A percentile compares a stretch with the other conserved stretches of the same genome.
phyloP scores from a whole-genome alignment of 768 basidiomycete species.

The Boletellus emodensis region DNA sequence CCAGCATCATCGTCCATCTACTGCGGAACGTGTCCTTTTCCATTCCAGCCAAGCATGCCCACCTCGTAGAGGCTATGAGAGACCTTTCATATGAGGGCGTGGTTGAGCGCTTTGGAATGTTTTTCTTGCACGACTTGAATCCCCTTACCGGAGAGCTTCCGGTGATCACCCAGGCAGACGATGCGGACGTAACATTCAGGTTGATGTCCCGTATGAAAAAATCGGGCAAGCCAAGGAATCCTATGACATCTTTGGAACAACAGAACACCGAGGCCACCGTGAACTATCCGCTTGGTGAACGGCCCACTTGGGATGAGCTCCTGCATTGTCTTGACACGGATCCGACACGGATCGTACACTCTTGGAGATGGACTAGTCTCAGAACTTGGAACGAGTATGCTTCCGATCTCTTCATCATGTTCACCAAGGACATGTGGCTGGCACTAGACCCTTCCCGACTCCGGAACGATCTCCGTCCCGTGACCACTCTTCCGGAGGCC shows the following conservation, averaged over 20 bases:
- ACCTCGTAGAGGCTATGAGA: neutral
- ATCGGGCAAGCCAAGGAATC: neutral
- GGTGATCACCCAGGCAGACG: neutral
- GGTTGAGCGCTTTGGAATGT: constrained; percentile 1
- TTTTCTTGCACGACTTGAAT: constrained; percentile 10
- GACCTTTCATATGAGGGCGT: constrained; percentile 2
- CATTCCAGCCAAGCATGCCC: neutral
- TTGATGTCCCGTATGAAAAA: neutral
- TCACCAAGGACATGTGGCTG: constrained; percentile 7
- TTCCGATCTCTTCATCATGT: neutral
- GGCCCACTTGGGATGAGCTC: constrained; percentile 6
- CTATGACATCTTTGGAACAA: neutral
- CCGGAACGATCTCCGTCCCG: neutral
- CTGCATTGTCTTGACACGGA: neutral
- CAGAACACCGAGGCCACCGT: neutral
- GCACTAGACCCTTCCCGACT: neutral
- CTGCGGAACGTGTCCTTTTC: constrained; percentile 3
- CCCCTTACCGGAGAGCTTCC: constrained; percentile 1
- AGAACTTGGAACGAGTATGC: neutral
- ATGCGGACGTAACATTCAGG: neutral
- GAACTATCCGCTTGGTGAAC: constrained; percentile 5
- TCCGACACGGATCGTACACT: neutral
- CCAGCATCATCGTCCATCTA: constrained; percentile 5
- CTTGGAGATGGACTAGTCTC: neutral
- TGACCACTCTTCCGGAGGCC: neutral